phyloP scores from a whole-genome alignment of 2,329 filamentous ascomycete genomes.

The Rachicladosporium sp. region DNA sequence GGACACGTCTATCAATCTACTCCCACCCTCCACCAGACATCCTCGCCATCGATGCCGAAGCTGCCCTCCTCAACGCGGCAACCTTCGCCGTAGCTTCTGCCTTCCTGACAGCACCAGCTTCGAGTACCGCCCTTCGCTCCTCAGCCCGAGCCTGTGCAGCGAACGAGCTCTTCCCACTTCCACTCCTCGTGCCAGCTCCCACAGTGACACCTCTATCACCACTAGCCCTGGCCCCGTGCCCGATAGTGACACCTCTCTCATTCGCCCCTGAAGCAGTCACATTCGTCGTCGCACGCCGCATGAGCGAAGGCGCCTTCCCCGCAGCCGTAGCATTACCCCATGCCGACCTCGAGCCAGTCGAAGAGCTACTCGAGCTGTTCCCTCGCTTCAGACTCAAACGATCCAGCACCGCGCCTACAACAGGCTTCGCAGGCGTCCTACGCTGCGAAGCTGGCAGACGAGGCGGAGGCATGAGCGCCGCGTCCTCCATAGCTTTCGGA shows the following conservation, averaged over 20 bases:
- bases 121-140: conserved; percentile 39
- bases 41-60: conserved; percentile 25
- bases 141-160: conserved; percentile 48
- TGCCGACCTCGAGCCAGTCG: conserved; percentile 14
- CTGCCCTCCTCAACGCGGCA: conserved; percentile 28
- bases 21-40: conserved; percentile 31
- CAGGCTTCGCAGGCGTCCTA: conserved; percentile 20
- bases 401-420: conserved; percentile 46
- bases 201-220: conserved; percentile 30
- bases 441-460: conserved; percentile 29
- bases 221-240: conserved; percentile 2
- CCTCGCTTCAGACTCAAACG: conserved; percentile 53
- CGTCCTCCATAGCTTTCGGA: conserved; percentile 9
- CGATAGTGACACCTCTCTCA: conserved; percentile 10
- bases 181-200: conserved; percentile 30
- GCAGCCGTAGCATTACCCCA: conserved; percentile 27
- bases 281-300: conserved; percentile 59
- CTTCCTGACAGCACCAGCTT: conserved; percentile 40
- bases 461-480: conserved; percentile 20
- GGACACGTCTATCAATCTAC: conserved; percentile 10
- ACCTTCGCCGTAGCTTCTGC: conserved; percentile 36
- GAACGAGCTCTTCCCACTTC: conserved; percentile 47
- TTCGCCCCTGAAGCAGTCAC: conserved; percentile 5
- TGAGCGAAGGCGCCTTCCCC: conserved; percentile 59
- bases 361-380: conserved; percentile 12